Conservation (phyloP, 164 flowering plant species). For the Chimonanthus salicifolius region DNA sequence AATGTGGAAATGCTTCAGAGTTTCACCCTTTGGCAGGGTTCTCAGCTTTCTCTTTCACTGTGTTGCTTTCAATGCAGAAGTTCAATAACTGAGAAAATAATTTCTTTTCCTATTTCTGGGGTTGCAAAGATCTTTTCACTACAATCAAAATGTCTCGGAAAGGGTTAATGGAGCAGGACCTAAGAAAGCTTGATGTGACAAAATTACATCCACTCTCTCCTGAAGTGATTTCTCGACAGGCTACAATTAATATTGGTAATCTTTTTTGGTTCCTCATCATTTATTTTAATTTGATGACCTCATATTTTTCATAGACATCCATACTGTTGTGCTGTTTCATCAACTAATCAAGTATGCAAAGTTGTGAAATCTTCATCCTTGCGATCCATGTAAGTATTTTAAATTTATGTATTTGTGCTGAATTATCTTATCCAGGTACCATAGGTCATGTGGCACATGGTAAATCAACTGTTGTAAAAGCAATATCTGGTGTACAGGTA, state of each 20-base stretch:
- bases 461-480: constrained; percentile 91
- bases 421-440: constrained; percentile 44
- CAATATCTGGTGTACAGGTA: constrained; percentile 97
- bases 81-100: too few species aligned
- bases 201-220: constrained; percentile 82
- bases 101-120: neutral
- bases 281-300: too few species aligned
- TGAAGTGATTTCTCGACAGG: constrained; percentile 92
- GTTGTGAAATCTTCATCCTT: too few species aligned
- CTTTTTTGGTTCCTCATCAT: neutral
- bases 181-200: constrained; percentile 78
- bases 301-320: too few species aligned
- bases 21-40: too few species aligned
- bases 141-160: constrained; percentile 57
- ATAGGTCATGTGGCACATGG: constrained; percentile 99
- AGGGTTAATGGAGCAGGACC: constrained; percentile 95
- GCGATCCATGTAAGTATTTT: too few species aligned
- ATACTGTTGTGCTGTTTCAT: too few species aligned
- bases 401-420: neutral
- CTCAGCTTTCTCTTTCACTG: too few species aligned
- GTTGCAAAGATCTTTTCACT: neutral
- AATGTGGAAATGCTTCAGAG: too few species aligned
- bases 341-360: too few species aligned
- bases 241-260: constrained; percentile 85
- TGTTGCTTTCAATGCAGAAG: too few species aligned